Evolutionary conservation across 148 eudicot genomes (phyloP), one percentile per base, ranked within the genome.

Genomic region (Beta vulgaris): DNA sequence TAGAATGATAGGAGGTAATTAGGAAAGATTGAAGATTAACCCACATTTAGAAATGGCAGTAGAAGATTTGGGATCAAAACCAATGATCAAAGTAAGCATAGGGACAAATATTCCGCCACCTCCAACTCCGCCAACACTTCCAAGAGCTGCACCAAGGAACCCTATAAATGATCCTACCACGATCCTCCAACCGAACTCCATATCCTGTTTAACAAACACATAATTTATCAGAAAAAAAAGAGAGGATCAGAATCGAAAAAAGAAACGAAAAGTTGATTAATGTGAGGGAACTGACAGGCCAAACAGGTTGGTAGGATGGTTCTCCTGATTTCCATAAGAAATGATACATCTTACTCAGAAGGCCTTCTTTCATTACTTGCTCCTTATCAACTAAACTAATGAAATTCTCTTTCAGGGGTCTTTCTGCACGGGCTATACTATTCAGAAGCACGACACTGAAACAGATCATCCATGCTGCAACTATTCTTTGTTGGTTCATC

Each of bases 41-140:
- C 2, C n/a, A 88, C 91, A 88, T 84, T 88, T 88, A n/a, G 91
- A 88, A 40, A 88, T 86, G 73, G 91, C 91, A 4, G 89, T 88
- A 19, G 91, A 86, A 36, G 91, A 86, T 73, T 88, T 88, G 40
- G 91, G 80, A 64, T 88, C 91, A 28, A 88, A 88, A 37, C 89
- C 91, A 76, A 88, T 84, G 61, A 86, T 80, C 77, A 88, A 81
- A 74, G 86, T 73, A 29, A 86, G 87, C 89, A 88, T 84, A 44
- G 91, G 91, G 49, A 88, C 89, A 48, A 88, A 88, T 32, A 88
- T 84, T 44, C 91, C 91, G 12, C 91, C 89, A 0, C 89, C 89
- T 35, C 91, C 91, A 28, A 86, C 89, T 8, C 91, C 91, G 70
- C 89, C 89, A 39, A 86, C 86, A 31, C 91, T 88, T 55, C 89